Evolutionary conservation across 352 stramenopile species (phyloP).

Genomic region (Pythium phragmitis): DNA sequence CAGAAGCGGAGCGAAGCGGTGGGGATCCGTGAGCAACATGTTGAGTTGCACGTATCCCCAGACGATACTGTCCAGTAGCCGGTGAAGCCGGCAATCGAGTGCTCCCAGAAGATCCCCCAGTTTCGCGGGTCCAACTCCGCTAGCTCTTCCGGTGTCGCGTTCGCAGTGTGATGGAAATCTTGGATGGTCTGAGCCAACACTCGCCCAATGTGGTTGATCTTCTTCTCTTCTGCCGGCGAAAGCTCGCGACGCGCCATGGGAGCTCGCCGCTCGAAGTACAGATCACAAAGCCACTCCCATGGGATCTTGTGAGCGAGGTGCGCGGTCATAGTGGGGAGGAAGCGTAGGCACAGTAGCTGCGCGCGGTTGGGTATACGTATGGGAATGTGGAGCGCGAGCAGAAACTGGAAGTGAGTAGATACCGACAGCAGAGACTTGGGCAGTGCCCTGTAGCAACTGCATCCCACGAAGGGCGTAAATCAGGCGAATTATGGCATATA

Average conservation of each 20-base stretch:
- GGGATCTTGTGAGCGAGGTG: conserved; percentile 16
- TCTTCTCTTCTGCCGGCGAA: background rate
- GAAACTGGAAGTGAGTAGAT: too few relatives aligned
- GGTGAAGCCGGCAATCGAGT: background rate
- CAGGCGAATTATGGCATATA: too few relatives aligned
- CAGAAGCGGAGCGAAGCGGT: background rate
- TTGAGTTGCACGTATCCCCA: conserved; percentile 24
- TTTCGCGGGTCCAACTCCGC: background rate
- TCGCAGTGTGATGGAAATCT: background rate
- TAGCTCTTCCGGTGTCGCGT: background rate
- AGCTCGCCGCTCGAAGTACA: background rate
- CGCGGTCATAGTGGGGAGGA: background rate
- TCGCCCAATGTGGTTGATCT: background rate
- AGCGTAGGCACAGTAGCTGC: too few relatives aligned
- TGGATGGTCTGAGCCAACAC: background rate
- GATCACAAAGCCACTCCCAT: conserved; percentile 7
- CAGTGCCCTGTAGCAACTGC: too few relatives aligned
- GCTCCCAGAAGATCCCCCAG: background rate
- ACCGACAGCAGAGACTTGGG: too few relatives aligned
- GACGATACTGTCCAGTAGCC: conserved; percentile 15
- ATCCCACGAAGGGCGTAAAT: too few relatives aligned
- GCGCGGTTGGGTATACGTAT: too few relatives aligned
- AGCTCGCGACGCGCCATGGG: too few relatives aligned
- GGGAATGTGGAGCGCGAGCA: too few relatives aligned
- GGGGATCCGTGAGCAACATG: conserved; percentile 14